Conservation (phyloP, 352 stramenopile genomes). For the Globisporangium spinosum region DNA sequence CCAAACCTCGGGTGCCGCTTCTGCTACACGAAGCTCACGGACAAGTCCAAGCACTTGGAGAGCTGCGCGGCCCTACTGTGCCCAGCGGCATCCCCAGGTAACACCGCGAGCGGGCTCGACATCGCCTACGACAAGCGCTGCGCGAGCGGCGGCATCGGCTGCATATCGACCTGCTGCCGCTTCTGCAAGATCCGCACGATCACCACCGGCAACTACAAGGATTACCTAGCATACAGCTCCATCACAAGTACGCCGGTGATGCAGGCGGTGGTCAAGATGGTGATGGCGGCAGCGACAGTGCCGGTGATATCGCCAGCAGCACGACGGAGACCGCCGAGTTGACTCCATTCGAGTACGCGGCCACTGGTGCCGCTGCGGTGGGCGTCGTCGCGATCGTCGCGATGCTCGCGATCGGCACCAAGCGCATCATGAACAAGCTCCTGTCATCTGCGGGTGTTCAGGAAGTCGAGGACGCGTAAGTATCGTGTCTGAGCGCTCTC, state of each 20-base stretch:
- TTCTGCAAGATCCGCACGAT: neutral
- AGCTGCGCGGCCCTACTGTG: conserved; percentile 9
- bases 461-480: neutral
- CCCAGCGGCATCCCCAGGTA: neutral
- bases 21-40: conserved; percentile 18
- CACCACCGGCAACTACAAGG: neutral
- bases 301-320: neutral
- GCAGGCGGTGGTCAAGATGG: neutral
- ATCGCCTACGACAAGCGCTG: neutral
- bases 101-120: neutral
- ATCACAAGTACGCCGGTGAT: neutral
- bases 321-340: neutral
- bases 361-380: conserved; percentile 5
- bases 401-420: conserved; percentile 7
- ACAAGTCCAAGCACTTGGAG: conserved; percentile 19
- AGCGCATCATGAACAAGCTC: neutral
- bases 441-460: neutral
- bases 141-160: neutral
- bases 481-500: neutral
- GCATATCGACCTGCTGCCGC: neutral
- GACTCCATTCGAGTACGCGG: conserved; percentile 5
- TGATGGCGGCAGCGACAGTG: neutral
- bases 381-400: conserved; percentile 16
- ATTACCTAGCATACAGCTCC: neutral
- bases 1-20: conserved; percentile 18